Evolutionary conservation across 495 filamentous ascomycete species (phyloP).

Genomic region (Aspergillus saccharolyticus): DNA sequence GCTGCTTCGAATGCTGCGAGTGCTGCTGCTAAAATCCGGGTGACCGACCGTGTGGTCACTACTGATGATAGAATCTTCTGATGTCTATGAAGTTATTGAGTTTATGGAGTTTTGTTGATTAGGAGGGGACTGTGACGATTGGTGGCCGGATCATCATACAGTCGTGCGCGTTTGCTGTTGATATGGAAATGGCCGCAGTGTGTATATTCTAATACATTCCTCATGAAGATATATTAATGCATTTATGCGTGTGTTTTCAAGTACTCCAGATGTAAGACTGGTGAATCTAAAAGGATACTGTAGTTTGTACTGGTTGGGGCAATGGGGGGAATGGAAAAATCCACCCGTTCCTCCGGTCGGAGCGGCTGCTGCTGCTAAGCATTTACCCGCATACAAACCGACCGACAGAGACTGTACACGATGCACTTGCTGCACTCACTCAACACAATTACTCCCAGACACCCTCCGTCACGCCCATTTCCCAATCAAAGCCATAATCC

Average conservation of each 20-base stretch:
- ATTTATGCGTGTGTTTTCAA: no score
- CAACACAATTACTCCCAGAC: background rate
- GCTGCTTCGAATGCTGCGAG: conserved; percentile 24
- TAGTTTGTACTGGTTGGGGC: no score
- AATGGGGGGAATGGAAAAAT: no score
- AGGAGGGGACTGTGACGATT: background rate
- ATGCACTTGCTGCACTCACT: no score
- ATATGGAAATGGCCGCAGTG: background rate
- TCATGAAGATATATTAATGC: background rate
- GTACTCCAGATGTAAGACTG: no score
- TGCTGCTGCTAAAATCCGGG: conserved; percentile 21
- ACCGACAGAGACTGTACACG: no score
- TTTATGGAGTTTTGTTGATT: no score
- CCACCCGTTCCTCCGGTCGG: no score
- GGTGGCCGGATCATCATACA: background rate
- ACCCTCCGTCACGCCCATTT: background rate
- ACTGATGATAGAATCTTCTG: background rate
- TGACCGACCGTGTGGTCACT: background rate
- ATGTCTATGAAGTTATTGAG: no score
- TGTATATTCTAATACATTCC: background rate
- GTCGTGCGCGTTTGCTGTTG: background rate
- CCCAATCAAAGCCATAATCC: conserved; percentile 1
- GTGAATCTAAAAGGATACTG: no score
- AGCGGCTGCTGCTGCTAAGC: background rate
- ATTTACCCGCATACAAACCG: no score